Evolutionary conservation across 2,329 filamentous ascomycete species (phyloP).

Genomic region (Sordariomycetes sp.): DNA sequence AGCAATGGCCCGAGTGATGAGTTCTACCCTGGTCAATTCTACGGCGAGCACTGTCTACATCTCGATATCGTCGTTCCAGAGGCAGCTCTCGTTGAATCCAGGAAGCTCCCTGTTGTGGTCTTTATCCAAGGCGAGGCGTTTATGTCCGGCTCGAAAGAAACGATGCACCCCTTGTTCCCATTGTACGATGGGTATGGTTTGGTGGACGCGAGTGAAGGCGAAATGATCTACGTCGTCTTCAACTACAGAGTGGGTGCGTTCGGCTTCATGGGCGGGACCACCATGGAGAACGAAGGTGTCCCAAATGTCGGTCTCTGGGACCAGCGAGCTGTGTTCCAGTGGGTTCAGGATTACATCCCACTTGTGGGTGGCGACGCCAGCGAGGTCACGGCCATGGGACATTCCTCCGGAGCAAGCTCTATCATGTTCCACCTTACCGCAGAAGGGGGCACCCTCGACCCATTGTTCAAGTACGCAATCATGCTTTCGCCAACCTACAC

Average conservation of each 20-base stretch:
- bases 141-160: conserved; percentile 29
- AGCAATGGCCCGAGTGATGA: too few relatives aligned
- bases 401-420: conserved; percentile 57
- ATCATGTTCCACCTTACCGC: conserved; percentile 55
- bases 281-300: conserved; percentile 25
- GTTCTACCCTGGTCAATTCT: not conserved
- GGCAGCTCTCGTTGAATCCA: conserved; percentile 23
- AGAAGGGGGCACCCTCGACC: conserved; percentile 15
- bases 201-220: conserved; percentile 28
- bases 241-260: conserved; percentile 71
- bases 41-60: conserved; percentile 36
- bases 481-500: conserved; percentile 24
- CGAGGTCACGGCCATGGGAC: conserved; percentile 60
- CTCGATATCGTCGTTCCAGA: conserved; percentile 38
- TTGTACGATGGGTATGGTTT: conserved; percentile 28
- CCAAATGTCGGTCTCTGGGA: conserved; percentile 64
- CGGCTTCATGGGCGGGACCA: conserved; percentile 59
- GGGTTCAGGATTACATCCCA: conserved; percentile 57
- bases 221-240: conserved; percentile 61
- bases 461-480: conserved; percentile 11
- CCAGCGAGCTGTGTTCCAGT: conserved; percentile 58
- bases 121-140: conserved; percentile 38
- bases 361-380: conserved; percentile 60
- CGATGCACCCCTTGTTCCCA: conserved; percentile 19
- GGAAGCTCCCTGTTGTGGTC: conserved; percentile 32